Base-by-base conservation (phyloP, 2,329 filamentous ascomycete species). In the Curvularia sp. region DNA sequence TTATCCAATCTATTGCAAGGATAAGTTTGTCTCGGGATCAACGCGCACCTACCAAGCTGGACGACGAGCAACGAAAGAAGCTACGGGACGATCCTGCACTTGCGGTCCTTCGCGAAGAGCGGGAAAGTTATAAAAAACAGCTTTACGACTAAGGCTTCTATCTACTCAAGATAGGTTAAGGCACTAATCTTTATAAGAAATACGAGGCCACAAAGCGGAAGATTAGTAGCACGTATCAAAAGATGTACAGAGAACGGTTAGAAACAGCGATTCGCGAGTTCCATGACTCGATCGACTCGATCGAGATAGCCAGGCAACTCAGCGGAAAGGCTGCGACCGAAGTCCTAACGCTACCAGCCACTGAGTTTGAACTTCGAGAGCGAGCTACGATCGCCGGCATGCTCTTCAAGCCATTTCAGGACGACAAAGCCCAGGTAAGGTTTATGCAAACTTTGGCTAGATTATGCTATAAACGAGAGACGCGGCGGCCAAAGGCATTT, bases 241-340 rank as follows among this genome's bases (percentile, higher is more conserved):
- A 15, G 34, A 38, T 67, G 39, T 50, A 57, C 32, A 55, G 56
- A 53, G 42, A 58, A 59, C 45, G 46, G 51, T 53, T 67, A 38
- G 42, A 60, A 10, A 18, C 19, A 12, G 60, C 60, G 9, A 55
- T 61, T 43, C 32, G 34, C n/a, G 46, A 61, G 15, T 67, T 65
- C 56, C 42, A 67, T 55, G 41, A 63, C 32, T 62, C 51, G 28
- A 58, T 67, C 38, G 36, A 67, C 43, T 41, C 49, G 38, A 65
- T 64, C 43, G 52, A 65, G 57, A 65, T 65, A 63, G 63, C 56
- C 12, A 65, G 49, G 57, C 55, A 67, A 50, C 59, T 66, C 18
- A 61, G 51, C 53, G 53, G 63, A 32, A 60, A 51, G 47, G 51
- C 58, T 13, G 42, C 55, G 42, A 48, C 27, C 25, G 52, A 67